These are phyloP conservation scores for Marasmius fiardii DNA, from an alignment of 1,284 basidiomycete genomes.

Conservation along the genomic window DNA sequence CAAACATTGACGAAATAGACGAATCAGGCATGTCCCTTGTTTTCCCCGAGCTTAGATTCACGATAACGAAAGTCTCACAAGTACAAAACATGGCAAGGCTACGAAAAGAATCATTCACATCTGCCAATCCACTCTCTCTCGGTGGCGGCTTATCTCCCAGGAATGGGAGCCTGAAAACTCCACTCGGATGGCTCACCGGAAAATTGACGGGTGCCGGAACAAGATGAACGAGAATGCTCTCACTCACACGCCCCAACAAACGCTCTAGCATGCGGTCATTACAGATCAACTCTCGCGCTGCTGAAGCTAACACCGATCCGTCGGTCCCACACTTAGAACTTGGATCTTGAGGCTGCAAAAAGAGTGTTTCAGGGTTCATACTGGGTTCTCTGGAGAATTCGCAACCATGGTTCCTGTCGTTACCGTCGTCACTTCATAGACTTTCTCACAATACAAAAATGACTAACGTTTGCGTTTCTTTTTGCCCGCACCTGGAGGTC, in stretches of 20 bases:
- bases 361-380: no score
- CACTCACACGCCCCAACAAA: background rate
- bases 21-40: slow-evolving; percentile 53
- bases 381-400: background rate
- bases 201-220: slow-evolving; percentile 62
- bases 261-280: background rate
- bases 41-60: slow-evolving; percentile 1
- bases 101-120: slow-evolving; percentile 70
- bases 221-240: slow-evolving; percentile 30
- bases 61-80: slow-evolving; percentile 27
- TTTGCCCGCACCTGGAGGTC: slow-evolving; percentile 51
- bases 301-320: background rate
- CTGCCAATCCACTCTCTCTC: slow-evolving; percentile 74
- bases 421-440: background rate
- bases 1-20: slow-evolving; percentile 91
- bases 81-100: slow-evolving; percentile 66
- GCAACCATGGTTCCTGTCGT: slow-evolving; percentile 6
- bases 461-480: slow-evolving; percentile 67
- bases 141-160: slow-evolving; percentile 58
- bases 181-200: slow-evolving; percentile 77
- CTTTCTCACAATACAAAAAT: background rate
- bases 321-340: no score
- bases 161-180: slow-evolving; percentile 60
- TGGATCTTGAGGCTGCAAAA: no score
- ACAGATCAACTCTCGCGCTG: background rate